These are phyloP conservation scores for Paradendryphiella salina DNA, from an alignment of 2,329 filamentous ascomycete genomes.

Conservation along the genomic window DNA sequence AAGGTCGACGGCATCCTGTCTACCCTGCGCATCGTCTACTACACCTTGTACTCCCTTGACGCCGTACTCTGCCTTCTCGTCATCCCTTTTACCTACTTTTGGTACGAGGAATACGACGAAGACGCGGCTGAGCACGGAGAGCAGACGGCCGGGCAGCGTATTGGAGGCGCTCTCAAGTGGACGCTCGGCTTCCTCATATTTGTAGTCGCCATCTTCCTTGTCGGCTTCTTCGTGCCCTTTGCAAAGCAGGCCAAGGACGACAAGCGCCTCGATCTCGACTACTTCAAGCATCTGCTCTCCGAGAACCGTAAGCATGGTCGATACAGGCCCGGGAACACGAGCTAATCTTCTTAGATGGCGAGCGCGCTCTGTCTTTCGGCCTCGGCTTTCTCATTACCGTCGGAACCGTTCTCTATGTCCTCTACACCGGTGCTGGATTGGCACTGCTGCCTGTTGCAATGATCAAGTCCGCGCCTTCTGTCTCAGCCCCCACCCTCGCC, in stretches of 20 bases:
- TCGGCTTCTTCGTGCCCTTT: constrained; percentile 92
- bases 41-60: constrained; percentile 88
- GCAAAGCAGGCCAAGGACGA: constrained; percentile 65
- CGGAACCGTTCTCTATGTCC: constrained; percentile 79
- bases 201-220: constrained; percentile 79
- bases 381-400: constrained; percentile 86
- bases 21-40: constrained; percentile 87
- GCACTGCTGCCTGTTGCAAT: constrained; percentile 86
- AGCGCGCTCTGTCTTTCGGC: constrained; percentile 88
- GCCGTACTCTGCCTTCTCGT: constrained; percentile 85
- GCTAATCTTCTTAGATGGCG: constrained; percentile 63
- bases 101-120: constrained; percentile 96
- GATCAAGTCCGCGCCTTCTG: constrained; percentile 86
- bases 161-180: constrained; percentile 88
- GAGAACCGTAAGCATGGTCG: constrained; percentile 67
- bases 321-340: constrained; percentile 2
- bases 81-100: constrained; percentile 96
- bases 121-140: constrained; percentile 79
- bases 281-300: constrained; percentile 80
- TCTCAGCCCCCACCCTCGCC: constrained; percentile 78
- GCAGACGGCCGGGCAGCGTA: constrained; percentile 69
- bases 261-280: constrained; percentile 79
- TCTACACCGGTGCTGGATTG: constrained; percentile 88
- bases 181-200: constrained; percentile 82
- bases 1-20: constrained; percentile 76